Base-by-base conservation (phyloP, 2,329 filamentous ascomycete species). In the Monosporascus cannonballus region DNA sequence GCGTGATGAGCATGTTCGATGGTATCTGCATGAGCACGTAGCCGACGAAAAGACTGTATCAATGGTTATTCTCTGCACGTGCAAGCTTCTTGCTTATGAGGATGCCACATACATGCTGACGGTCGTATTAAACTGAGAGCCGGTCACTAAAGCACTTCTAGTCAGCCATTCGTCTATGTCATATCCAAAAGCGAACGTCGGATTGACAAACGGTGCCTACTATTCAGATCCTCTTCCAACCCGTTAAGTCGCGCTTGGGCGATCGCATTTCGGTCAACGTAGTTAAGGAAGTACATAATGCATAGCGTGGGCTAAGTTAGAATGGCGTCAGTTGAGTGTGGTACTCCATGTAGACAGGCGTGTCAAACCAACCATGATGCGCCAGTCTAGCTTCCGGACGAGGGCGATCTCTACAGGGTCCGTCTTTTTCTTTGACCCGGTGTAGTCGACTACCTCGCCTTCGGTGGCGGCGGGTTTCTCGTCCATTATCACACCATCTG, bases 241-340 rank as follows among this genome's bases (percentile, higher is more conserved):
- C 71, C 71, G 2, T 69, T 69, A 25, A 76, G 57, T 46, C 64
- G 59, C 1, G 69, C 73, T 27, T 57, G 75, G 9, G 78, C 77
- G 54, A 80, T 79, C 54, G 80, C 76, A 51, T 66, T 66, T 18
- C 65, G 57, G 48, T 65, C 65, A 11, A 67, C 56, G 49, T 65
- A 64, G 45, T 58, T 65, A 44, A 59, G 51, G 36, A 59, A 48
- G 50, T 53, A 49, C 57, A 64, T 69, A 30, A 60, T 47, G 65
- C 66, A 69, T 15, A 69, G 54, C 9, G 59, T 65, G 8, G 68
- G 67, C 62, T 57, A 22, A 22, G 20, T 22, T 22, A 14, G 30
- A 14, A 34, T 14, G 9, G 8, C 11, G 3, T 34, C 4, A 34
- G 30, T 34, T 11, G 30, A 9, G 30, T 5, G 30, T 14, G 9